A percentile compares a stretch with the other conserved stretches of the same genome.
phyloP scores from a whole-genome alignment of 345 rosid genomes.

The Melaleuca alternifolia region DNA sequence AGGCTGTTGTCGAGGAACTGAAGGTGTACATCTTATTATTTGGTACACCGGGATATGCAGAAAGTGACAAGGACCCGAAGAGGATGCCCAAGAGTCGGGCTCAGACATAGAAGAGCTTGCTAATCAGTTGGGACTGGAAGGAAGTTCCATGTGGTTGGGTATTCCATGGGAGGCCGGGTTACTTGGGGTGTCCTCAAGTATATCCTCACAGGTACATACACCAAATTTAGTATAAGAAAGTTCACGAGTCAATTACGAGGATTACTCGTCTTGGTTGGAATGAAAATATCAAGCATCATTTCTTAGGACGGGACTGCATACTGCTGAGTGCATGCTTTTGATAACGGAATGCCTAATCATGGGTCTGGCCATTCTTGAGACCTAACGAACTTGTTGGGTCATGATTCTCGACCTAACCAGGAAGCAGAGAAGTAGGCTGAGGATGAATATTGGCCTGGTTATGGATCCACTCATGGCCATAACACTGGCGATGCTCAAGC shows the following conservation, averaged over 20 bases:
- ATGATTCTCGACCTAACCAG: neutral
- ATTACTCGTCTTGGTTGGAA: neutral
- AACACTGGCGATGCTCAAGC: neutral
- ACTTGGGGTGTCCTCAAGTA: slow-evolving; percentile 44
- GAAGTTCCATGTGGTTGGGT: slow-evolving; percentile 34
- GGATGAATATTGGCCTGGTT: neutral
- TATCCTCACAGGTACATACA: slow-evolving; percentile 35
- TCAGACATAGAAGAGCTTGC: slow-evolving; percentile 42
- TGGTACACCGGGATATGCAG: slow-evolving; percentile 45
- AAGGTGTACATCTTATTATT: slow-evolving; percentile 24
- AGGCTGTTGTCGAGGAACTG: slow-evolving; percentile 34
- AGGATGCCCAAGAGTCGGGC: slow-evolving; percentile 29
- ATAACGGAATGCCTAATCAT: neutral
- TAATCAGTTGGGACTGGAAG: slow-evolving; percentile 26
- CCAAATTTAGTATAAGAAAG: neutral
- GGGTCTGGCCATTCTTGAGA: neutral
- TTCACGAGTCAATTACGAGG: neutral
- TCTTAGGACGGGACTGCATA: neutral
- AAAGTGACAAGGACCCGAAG: slow-evolving; percentile 37
- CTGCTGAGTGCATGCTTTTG: neutral
- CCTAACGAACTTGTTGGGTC: neutral
- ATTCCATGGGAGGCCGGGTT: slow-evolving; percentile 42
- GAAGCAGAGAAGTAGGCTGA: neutral
- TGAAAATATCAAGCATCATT: neutral
- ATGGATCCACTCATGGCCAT: neutral